phyloP scores from a whole-genome alignment of 208 protist species.

The Trypanosoma scelopori region DNA sequence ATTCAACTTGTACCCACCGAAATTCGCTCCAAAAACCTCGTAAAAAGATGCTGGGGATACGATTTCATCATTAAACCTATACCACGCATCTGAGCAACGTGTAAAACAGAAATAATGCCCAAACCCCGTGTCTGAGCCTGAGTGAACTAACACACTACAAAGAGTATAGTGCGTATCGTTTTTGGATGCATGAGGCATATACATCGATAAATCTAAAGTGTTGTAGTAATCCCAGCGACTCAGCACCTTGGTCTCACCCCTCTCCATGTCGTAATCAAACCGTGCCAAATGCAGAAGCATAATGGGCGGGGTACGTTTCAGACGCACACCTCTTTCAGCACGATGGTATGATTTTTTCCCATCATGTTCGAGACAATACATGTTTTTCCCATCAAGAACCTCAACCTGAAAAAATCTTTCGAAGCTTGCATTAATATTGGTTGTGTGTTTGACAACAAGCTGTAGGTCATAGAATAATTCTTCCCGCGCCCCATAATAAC shows the following conservation, averaged over 20 bases:
- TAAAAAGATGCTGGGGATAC: constrained; percentile 77
- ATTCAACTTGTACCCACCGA: constrained; percentile 81
- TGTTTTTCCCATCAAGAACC: constrained; percentile 92
- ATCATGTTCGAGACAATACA: constrained; percentile 86
- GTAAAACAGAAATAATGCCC: constrained; percentile 91
- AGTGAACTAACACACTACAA: constrained; percentile 88
- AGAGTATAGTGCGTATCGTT: constrained; percentile 83
- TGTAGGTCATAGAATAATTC: constrained; percentile 92
- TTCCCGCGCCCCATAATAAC: constrained; percentile 73
- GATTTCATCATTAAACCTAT: constrained; percentile 91
- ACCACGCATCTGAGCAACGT: constrained; percentile 71
- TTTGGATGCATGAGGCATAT: constrained; percentile 67
- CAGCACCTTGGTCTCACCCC: constrained; percentile 86
- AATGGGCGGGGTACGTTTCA: constrained; percentile 83
- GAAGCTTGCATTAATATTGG: constrained; percentile 85
- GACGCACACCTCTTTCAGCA: constrained; percentile 83
- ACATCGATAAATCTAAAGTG: constrained; percentile 77
- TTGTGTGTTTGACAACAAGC: constrained; percentile 87
- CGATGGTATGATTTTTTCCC: constrained; percentile 78
- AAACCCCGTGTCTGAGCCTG: constrained; percentile 84
- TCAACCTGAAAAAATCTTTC: constrained; percentile 89
- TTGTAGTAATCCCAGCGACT: constrained; percentile 86
- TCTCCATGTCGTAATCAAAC: constrained; percentile 88
- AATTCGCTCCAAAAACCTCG: constrained; percentile 87
- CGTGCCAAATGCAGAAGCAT: constrained; percentile 89